Percentiles rank a stretch among this genome's conserved stretches.
Evolutionary conservation across 2,329 filamentous ascomycete genomes (phyloP).

Genomic region (Neofusicoccum umdonicola): DNA sequence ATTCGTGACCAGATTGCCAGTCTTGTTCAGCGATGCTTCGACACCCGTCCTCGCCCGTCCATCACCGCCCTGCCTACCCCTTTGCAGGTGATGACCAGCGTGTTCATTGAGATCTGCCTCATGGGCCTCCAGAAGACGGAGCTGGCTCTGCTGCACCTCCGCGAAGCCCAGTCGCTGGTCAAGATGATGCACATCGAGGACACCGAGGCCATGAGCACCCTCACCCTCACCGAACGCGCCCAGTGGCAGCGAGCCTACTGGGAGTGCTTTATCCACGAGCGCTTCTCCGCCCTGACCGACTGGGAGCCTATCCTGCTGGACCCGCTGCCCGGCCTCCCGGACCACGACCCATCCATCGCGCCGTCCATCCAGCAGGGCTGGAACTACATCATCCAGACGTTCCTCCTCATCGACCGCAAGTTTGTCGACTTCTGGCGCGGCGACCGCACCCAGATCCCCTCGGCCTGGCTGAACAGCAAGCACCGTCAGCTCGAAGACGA

Average conservation of each 20-base stretch:
- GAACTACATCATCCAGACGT: constrained; percentile 46
- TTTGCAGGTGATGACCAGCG: constrained; percentile 63
- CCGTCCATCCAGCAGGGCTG: constrained; percentile 43
- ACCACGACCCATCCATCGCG: constrained; percentile 41
- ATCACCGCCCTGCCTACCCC: constrained; percentile 24
- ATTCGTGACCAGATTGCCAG: not conserved
- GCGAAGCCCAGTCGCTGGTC: constrained; percentile 69
- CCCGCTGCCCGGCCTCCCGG: constrained; percentile 38
- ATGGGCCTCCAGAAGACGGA: constrained; percentile 71
- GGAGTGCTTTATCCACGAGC: constrained; percentile 57
- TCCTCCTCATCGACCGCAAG: constrained; percentile 43
- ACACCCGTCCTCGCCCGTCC: constrained; percentile 23
- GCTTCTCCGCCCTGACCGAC: constrained; percentile 54
- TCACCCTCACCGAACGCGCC: constrained; percentile 39
- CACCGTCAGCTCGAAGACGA: constrained; percentile 44
- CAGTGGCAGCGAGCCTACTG: constrained; percentile 53
- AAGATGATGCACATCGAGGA: constrained; percentile 39
- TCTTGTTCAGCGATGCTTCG: constrained; percentile 16
- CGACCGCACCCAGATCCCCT: constrained; percentile 35
- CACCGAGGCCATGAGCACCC: constrained; percentile 30
- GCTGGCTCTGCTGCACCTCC: constrained; percentile 75
- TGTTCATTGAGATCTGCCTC: constrained; percentile 73
- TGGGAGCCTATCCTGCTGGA: constrained; percentile 46
- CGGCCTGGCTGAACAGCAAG: constrained; percentile 47
- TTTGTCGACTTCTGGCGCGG: constrained; percentile 48